These are phyloP conservation scores for Clathrospora elynae DNA, from an alignment of 2,329 filamentous ascomycete species.

Conservation along the genomic window DNA sequence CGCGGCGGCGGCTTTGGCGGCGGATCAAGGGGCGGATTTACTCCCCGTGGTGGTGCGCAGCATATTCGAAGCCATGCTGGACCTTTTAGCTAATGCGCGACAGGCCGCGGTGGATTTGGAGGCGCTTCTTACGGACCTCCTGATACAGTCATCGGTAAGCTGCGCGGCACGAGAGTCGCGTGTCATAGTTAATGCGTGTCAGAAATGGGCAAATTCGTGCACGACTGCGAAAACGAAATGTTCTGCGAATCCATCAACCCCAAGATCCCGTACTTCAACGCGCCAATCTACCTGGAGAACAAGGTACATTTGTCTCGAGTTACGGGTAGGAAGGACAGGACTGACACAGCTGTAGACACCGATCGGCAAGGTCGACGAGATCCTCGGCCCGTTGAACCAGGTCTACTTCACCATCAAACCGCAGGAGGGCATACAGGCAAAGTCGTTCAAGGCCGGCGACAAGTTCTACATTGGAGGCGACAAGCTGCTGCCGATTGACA, in stretches of 20 bases:
- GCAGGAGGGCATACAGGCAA: conserved; percentile 91
- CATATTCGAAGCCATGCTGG: conserved; percentile 21
- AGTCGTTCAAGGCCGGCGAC: conserved; percentile 93
- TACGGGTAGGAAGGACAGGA: neutral
- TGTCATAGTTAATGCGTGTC: conserved; percentile 35
- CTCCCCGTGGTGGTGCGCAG: conserved; percentile 56
- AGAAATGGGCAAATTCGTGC: conserved; percentile 95
- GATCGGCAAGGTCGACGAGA: conserved; percentile 97
- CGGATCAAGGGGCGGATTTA: conserved; percentile 57
- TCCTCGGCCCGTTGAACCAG: conserved; percentile 95
- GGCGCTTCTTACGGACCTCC: conserved; percentile 51
- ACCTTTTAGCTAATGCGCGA: conserved; percentile 37
- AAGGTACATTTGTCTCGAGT: conserved; percentile 63
- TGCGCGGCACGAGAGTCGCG: neutral
- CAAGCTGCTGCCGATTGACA: conserved; percentile 92
- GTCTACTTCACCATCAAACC: conserved; percentile 99
- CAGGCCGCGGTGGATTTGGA: conserved; percentile 48
- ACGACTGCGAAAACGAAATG: conserved; percentile 96
- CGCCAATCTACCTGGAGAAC: conserved; percentile 98
- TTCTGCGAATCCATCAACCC: conserved; percentile 93
- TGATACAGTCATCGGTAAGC: conserved; percentile 51
- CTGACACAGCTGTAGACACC: conserved; percentile 63
- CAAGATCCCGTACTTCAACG: conserved; percentile 99
- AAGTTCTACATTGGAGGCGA: conserved; percentile 96
- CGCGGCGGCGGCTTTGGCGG: conserved; percentile 56